Evolutionary conservation across 106 monocot genomes (phyloP), one percentile per base, ranked within the genome.

Genomic region (Acorus calamus): DNA sequence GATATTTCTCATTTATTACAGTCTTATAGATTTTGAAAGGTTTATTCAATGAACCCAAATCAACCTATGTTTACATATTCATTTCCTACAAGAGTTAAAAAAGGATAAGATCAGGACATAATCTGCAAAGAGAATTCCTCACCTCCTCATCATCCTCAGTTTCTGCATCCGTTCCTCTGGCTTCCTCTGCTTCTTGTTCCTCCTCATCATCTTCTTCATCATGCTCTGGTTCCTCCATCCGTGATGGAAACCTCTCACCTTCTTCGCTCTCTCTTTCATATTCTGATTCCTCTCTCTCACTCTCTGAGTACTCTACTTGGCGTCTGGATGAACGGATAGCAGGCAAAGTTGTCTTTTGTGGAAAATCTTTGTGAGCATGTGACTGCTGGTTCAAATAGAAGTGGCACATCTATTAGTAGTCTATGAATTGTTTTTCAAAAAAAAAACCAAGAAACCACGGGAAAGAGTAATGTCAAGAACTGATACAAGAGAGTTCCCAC

Each of bases 251-350:
- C 47, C 62, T 63, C 52, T 81, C 83, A 68, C 74, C 72, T 62
- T 88, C 89, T 58, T 94, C 89, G 3, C 86, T 89, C 48, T 89
- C 94, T 64, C 56, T 87, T 79, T 96, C 94, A 80, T 96, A 96
- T 58, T 96, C 94, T 4, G 94, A 96, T 74, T 90, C 94, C 62
- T 90, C 90, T 69, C 69, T 69, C 45, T 87, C 87, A 76, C 84
- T 87, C 60, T 87, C 87, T 61, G 79, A 85, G 62, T 84, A 86
- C 42, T 84, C 81, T 53, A 76, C 71, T 55, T 60, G 66, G 13
- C 77, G 84, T 57, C 67, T 87, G 46, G 78, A 55, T 66, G 80
- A 61, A 55, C 75, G 79, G 59, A 42, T 63, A 65, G 81, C 54
- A 68, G 83, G 49, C 48, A 70, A 55, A 44, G 81, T 74, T 72